Percentiles rank a stretch among this genome's conserved stretches.
These are phyloP conservation scores for Rhododendron vialii DNA, from an alignment of 148 eudicot genomes.

Conservation along the genomic window DNA sequence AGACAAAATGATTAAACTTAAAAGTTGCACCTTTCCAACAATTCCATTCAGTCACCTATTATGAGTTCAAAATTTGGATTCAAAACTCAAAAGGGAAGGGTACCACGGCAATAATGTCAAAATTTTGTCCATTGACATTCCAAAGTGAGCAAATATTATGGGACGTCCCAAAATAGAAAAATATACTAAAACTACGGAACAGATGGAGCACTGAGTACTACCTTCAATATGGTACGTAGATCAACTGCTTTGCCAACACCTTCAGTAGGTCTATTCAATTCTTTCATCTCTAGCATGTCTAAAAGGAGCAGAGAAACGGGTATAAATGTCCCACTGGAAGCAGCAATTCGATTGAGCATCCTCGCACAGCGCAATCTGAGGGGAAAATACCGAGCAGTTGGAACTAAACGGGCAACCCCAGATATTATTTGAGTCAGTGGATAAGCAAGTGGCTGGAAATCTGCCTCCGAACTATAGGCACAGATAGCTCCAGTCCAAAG, in stretches of 20 bases:
- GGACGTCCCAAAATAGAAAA: neutral
- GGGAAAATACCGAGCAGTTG: constrained; percentile 90
- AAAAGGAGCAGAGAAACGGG: constrained; percentile 82
- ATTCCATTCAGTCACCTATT: neutral
- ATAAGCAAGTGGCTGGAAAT: constrained; percentile 85
- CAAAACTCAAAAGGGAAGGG: neutral
- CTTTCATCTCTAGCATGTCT: constrained; percentile 95
- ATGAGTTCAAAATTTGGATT: neutral
- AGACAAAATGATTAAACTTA: neutral
- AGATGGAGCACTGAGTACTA: constrained; percentile 8
- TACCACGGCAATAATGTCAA: neutral
- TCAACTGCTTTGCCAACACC: constrained; percentile 93
- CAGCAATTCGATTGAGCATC: constrained; percentile 91
- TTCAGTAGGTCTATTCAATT: constrained; percentile 74
- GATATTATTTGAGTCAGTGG: constrained; percentile 95
- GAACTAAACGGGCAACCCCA: constrained; percentile 84
- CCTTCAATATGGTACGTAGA: constrained; percentile 65
- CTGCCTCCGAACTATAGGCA: constrained; percentile 69
- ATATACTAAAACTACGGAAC: neutral
- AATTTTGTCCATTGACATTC: neutral
- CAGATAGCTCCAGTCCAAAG: constrained; percentile 96
- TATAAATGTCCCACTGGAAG: constrained; percentile 71
- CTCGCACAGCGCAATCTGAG: constrained; percentile 85
- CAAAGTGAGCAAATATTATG: neutral
- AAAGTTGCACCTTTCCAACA: neutral